These are phyloP conservation scores for Tubosaeta sp. DNA, from an alignment of 768 basidiomycete genomes.

Conservation along the genomic window DNA sequence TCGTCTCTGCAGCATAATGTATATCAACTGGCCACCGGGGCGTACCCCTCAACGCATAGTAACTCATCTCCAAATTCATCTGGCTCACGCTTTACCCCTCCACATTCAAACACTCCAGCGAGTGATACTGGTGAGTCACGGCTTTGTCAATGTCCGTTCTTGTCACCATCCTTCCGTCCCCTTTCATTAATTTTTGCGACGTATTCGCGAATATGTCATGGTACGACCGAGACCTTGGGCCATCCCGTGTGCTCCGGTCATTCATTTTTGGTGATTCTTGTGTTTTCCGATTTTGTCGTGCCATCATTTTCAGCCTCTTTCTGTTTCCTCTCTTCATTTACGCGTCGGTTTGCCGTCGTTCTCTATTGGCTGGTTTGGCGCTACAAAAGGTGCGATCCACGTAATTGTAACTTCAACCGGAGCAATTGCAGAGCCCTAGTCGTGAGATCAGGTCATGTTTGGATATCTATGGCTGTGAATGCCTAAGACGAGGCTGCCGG, in stretches of 20 bases:
- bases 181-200: neutral
- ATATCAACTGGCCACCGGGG: neutral
- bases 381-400: neutral
- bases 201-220: neutral
- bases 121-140: slow-evolving; percentile 26
- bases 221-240: neutral
- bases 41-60: slow-evolving; percentile 7
- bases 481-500: neutral
- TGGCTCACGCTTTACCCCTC: slow-evolving; percentile 20
- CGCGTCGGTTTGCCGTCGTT: neutral
- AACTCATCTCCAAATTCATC: slow-evolving; percentile 19
- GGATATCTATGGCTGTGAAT: neutral
- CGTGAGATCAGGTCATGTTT: neutral
- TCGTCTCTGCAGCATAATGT: slow-evolving; percentile 14
- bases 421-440: neutral
- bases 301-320: neutral
- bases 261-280: neutral
- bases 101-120: slow-evolving; percentile 24
- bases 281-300: neutral
- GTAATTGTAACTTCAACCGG: neutral
- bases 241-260: neutral
- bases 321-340: neutral
- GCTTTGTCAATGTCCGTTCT: neutral
- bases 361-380: neutral
- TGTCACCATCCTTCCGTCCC: neutral